phyloP scores from a whole-genome alignment of 2,329 filamentous ascomycete genomes.

The Diaporthe humulicola region DNA sequence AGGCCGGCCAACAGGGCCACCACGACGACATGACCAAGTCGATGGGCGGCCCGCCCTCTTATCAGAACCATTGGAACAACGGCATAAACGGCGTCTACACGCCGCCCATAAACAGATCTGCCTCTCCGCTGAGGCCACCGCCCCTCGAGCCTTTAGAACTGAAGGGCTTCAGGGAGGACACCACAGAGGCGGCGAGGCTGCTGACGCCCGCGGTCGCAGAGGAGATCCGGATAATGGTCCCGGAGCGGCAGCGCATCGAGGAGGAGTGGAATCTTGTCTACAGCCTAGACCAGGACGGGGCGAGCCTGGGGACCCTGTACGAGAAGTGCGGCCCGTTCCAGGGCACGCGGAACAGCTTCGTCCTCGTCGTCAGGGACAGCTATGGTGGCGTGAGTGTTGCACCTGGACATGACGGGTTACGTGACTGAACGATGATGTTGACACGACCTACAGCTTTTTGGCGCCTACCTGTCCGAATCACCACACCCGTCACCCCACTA shows the following conservation, averaged over 20 bases:
- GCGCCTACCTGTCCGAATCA: slow-evolving; percentile 92
- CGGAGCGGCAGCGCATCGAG: slow-evolving; percentile 86
- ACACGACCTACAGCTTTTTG: slow-evolving; percentile 74
- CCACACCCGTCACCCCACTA: slow-evolving; percentile 87
- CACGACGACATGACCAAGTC: slow-evolving; percentile 41
- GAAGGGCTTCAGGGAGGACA: slow-evolving; percentile 73
- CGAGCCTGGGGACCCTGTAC: slow-evolving; percentile 88
- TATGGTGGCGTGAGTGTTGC: slow-evolving; percentile 74
- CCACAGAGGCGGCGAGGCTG: slow-evolving; percentile 71
- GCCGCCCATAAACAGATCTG: slow-evolving; percentile 69
- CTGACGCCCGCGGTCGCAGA: slow-evolving; percentile 84
- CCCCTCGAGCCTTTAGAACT: slow-evolving; percentile 86
- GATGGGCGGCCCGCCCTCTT: slow-evolving; percentile 33
- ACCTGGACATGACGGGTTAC: neutral
- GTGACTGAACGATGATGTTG: neutral
- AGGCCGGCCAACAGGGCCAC: slow-evolving; percentile 15
- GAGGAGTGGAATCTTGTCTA: slow-evolving; percentile 91
- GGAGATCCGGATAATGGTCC: slow-evolving; percentile 91
- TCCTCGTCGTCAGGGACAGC: slow-evolving; percentile 86
- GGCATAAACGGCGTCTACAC: slow-evolving; percentile 72
- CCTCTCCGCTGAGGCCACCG: slow-evolving; percentile 87
- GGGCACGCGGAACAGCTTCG: slow-evolving; percentile 84
- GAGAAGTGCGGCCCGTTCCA: slow-evolving; percentile 78
- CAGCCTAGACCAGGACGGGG: slow-evolving; percentile 91
- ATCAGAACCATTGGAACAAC: slow-evolving; percentile 49